Base-by-base conservation (phyloP, 1,284 basidiomycete genomes). In the Pisolithus thermaeus region DNA sequence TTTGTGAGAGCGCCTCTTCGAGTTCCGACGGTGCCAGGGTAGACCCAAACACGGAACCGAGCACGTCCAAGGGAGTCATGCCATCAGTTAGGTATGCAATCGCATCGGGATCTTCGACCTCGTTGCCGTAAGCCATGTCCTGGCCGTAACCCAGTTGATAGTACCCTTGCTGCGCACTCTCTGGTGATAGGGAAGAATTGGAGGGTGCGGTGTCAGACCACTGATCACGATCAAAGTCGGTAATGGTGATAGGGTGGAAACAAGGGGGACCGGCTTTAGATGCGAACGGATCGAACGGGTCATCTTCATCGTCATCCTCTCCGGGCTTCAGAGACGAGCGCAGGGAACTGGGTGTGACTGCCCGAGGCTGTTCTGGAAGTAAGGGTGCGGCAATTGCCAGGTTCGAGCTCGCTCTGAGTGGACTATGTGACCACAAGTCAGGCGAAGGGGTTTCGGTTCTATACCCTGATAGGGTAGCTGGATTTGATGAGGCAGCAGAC, bases 61-160 rank as follows among this genome's bases (percentile, higher is more conserved):
- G 83, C 38, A 98, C 92, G 62, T 98, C 96, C 59, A 99, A 90
- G 0, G 96, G 96, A 1, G 95, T 96, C 90, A 98, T 96, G 35
- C 92, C 91, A 59, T 90, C 86, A 0, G 85, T 87, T 46, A 90
- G 76, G 47, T 63, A 68, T 43, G 62, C 66, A 12, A 74, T 73
- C 3, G 77, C 72, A 23, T 84, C 83, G 6, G 72, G 65, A 51
- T 83, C 81, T 48, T 81, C 79, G 37, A 63, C 66, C 44, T 68
- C 69, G 47, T 69, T 66, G 55, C 73, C 70, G 23, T 69, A 70
- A 50, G 68, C 62, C 47, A 61, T 59, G 56, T 72, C 70, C 36
- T 59, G 61, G n/a, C 64, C 63, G 53, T 72, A 74, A 16, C 62
- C 64, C 42, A 62, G 62, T 36, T 59, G 56, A 56, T 62, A 70